Conservation (phyloP, 306 rosid genomes). For the Ceratonia siliqua region DNA sequence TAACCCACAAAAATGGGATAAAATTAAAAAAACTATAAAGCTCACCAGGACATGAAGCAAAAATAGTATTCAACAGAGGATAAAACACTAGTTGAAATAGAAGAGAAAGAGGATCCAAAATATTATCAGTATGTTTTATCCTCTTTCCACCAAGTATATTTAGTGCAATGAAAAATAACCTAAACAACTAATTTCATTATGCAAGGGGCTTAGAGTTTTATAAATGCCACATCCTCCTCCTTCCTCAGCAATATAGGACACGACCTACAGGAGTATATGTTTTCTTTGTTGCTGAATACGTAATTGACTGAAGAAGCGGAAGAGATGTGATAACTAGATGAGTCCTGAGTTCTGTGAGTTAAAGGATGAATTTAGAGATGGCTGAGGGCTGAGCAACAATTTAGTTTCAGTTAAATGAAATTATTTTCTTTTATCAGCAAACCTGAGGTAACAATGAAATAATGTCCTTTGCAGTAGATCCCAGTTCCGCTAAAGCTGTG, state of each 20-base stretch:
- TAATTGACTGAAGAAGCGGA: conserved; percentile 1
- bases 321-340: background rate
- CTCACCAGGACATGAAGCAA: conserved; percentile 14
- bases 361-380: conserved; percentile 9
- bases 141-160: conserved; percentile 3
- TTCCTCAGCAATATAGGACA: conserved; percentile 5
- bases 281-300: background rate
- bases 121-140: conserved; percentile 8
- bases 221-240: conserved; percentile 17
- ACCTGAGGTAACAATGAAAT: conserved; percentile 95
- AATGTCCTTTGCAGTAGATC: conserved; percentile 79
- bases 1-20: background rate
- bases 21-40: conserved; percentile 1
- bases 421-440: conserved; percentile 33
- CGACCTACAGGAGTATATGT: background rate
- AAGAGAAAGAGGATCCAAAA: conserved; percentile 17
- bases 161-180: conserved; percentile 23
- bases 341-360: background rate
- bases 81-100: background rate
- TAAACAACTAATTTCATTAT: background rate
- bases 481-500: conserved; percentile 84
- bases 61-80: background rate
- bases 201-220: background rate
- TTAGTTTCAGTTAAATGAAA: conserved; percentile 17
- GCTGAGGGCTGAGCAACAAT: conserved; percentile 15